phyloP scores from a whole-genome alignment of 2,329 filamentous ascomycete species.

The Cercospora sojina region DNA sequence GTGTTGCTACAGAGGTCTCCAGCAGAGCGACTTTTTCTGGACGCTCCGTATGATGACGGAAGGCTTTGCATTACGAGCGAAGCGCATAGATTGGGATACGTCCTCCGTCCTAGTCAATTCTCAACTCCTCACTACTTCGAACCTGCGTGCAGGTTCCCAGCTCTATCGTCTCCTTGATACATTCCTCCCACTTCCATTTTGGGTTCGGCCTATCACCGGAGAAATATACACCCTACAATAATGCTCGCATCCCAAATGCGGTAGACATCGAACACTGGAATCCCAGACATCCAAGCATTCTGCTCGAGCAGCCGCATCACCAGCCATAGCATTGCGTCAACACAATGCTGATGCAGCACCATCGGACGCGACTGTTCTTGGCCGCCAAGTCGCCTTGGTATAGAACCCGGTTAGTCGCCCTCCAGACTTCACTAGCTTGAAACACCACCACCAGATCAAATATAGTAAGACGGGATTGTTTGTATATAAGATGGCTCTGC shows the following conservation, averaged over 20 bases:
- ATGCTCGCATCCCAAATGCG: background rate
- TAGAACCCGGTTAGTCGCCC: background rate
- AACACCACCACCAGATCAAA: background rate
- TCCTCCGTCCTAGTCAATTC: background rate
- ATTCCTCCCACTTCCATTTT: background rate
- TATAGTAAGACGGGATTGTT: background rate
- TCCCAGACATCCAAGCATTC: background rate
- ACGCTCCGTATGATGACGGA: background rate
- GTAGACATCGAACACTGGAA: background rate
- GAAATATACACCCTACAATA: background rate
- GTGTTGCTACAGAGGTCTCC: background rate
- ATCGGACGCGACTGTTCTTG: slow-evolving; percentile 1
- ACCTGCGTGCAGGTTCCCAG: background rate
- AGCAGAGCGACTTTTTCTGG: background rate
- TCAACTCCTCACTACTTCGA: background rate
- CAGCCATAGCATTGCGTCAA: background rate
- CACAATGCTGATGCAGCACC: background rate
- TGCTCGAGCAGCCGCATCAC: slow-evolving; percentile 2
- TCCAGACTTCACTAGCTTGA: slow-evolving; percentile 3
- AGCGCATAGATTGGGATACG: background rate
- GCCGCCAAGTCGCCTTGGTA: slow-evolving; percentile 11
- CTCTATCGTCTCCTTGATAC: background rate
- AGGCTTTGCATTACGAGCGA: background rate
- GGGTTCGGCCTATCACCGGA: background rate
- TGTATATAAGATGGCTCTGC: background rate